Base-by-base conservation (phyloP, 1,284 basidiomycete species). In the Malassezia slooffiae region DNA sequence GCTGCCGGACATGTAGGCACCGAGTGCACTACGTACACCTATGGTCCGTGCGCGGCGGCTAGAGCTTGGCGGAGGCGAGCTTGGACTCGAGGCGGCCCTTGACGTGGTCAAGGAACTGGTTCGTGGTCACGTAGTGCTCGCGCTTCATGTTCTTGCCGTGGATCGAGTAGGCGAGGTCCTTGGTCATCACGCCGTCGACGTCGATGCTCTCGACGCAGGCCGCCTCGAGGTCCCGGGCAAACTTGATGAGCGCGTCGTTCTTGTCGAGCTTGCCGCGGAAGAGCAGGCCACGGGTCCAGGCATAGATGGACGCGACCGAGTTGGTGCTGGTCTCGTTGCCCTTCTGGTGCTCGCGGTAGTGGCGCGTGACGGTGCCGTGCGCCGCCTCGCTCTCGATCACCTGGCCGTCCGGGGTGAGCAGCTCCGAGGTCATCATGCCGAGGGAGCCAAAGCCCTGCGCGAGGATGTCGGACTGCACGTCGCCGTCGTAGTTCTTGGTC, bases 361-460 rank as follows among this genome's bases (percentile, higher is more conserved):
- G 91, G 27, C 91, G 81, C 6, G 90, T 95, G 46, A 55, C 58
- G 34, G 49, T 52, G 38, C 55, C 89, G 71, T 93, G 88, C n/a
- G 60, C 62, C 1, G 62, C 60, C 37, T 63, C 62, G 28, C 57
- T 52, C 74, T 90, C 87, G 70, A 95, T 82, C 44, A 85, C 78
- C 66, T 81, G 75, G 29, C 93, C 91, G 63, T 93, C 90, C 30
- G 93, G 91, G 4, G 93, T 96, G 71, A 97, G 80, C 41, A 96
- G 79, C 72, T 96, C 91, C 32, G 80, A 83, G 21, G 90, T 95
- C 91, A 97, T 97, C 87, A 95, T 89, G 24, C 90, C 89, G 40
- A 95, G 75, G 52, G 78, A 89, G 40, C 90, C 91, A 68, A 90
- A 78, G 47, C 77, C 77, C 74, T 44, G 95, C 86, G 70, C 60